These are phyloP conservation scores for Eucalyptus sp. DNA, from an alignment of 345 rosid species.

Conservation along the genomic window DNA sequence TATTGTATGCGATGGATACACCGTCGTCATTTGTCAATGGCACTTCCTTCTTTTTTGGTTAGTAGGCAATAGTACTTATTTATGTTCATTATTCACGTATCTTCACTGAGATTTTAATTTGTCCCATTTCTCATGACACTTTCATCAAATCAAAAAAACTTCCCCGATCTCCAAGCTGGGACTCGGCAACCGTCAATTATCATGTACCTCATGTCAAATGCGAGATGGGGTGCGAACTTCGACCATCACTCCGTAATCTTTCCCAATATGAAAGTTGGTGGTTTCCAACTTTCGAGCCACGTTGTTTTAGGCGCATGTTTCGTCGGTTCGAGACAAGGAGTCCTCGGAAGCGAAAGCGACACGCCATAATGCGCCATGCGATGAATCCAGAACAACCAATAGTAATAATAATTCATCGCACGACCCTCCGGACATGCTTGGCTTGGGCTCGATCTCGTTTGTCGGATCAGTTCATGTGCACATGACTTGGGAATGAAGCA, in stretches of 20 bases:
- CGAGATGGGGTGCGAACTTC: background rate
- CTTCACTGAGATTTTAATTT: background rate
- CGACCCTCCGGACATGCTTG: background rate
- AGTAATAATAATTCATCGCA: background rate
- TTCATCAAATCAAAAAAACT: background rate
- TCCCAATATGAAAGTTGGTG: background rate
- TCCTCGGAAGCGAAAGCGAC: background rate
- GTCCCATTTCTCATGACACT: background rate
- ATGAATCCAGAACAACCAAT: background rate
- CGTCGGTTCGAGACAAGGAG: background rate
- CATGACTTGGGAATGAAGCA: background rate
- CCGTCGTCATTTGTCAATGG: background rate
- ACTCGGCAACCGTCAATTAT: background rate
- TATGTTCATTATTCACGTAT: background rate
- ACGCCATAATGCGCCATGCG: background rate
- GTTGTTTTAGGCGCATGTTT: background rate
- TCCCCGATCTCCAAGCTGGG: background rate
- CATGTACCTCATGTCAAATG: background rate
- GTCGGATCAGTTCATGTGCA: background rate
- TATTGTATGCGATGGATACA: background rate
- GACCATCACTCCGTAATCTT: background rate
- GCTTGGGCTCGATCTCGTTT: background rate
- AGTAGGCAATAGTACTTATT: background rate
- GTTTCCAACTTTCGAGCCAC: background rate
- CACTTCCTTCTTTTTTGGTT: background rate